A percentile compares a stretch with the other conserved stretches of the same genome.
phyloP scores from a whole-genome alignment of 352 stramenopile genomes.

The Bremia lactucae region DNA sequence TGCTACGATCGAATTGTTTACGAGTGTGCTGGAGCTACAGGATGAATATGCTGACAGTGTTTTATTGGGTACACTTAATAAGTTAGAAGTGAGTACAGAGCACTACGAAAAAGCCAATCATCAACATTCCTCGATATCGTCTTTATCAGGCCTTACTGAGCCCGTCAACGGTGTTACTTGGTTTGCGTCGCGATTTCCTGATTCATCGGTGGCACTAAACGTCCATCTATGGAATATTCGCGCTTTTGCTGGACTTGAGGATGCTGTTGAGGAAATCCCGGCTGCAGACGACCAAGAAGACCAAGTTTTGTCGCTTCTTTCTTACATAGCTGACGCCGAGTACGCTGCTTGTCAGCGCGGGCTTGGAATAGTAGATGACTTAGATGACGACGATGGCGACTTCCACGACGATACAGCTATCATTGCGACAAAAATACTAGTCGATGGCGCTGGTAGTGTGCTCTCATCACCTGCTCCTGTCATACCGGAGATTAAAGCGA shows the following conservation, averaged over 20 bases:
- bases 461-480: slow-evolving; percentile 1
- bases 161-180: slow-evolving; percentile 45
- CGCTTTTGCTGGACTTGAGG: slow-evolving; percentile 37
- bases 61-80: slow-evolving; percentile 24
- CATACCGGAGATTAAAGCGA: slow-evolving; percentile 1
- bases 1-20: slow-evolving; percentile 76
- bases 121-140: slow-evolving; percentile 4
- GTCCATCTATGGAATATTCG: slow-evolving; percentile 76
- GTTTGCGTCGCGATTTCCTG: slow-evolving; percentile 73
- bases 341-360: slow-evolving; percentile 62
- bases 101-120: slow-evolving; percentile 11
- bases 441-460: not conserved
- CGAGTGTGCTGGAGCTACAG: slow-evolving; percentile 55
- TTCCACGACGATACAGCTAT: slow-evolving; percentile 16
- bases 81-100: slow-evolving; percentile 5
- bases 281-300: slow-evolving; percentile 48
- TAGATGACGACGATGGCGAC: slow-evolving; percentile 42
- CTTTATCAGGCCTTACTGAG: slow-evolving; percentile 8
- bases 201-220: slow-evolving; percentile 65
- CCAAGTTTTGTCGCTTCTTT: slow-evolving; percentile 71
- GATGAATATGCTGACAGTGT: slow-evolving; percentile 47
- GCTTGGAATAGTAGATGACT: slow-evolving; percentile 29
- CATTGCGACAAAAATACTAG: slow-evolving; percentile 1
- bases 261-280: slow-evolving; percentile 47
- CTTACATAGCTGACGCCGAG: slow-evolving; percentile 78